Evolutionary conservation across 805 yeast genomes (phyloP).

Genomic region (Spathaspora arborariae): DNA sequence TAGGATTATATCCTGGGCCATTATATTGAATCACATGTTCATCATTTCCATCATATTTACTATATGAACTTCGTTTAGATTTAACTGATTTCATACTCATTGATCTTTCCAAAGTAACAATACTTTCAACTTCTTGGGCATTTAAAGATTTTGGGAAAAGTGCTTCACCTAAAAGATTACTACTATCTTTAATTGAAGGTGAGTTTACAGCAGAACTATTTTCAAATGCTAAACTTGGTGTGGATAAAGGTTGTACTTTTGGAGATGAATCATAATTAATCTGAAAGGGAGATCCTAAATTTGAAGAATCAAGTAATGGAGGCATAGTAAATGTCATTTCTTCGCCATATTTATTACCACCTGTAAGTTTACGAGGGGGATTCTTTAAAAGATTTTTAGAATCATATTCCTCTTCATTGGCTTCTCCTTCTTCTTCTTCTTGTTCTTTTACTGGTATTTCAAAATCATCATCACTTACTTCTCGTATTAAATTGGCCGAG

Average conservation of each 20-base stretch:
- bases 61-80: constrained; percentile 35
- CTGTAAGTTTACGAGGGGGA: constrained; percentile 23
- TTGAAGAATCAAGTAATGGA: constrained; percentile 6
- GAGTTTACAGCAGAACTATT: not conserved
- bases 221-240: not conserved
- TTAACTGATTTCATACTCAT: constrained; percentile 53
- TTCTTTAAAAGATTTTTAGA: constrained; percentile 17
- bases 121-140: constrained; percentile 68
- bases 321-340: constrained; percentile 21
- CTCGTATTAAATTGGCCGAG: constrained; percentile 24
- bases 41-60: constrained; percentile 38
- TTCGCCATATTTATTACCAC: constrained; percentile 17
- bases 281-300: constrained; percentile 33
- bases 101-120: constrained; percentile 67
- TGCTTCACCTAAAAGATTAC: constrained; percentile 41
- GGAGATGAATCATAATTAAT: constrained; percentile 9
- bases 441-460: not conserved
- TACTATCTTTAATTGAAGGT: too few relatives aligned
- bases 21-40: constrained; percentile 32
- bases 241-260: not conserved
- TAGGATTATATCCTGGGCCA: constrained; percentile 16
- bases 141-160: constrained; percentile 69
- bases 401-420: constrained; percentile 9
- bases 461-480: constrained; percentile 23
- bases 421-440: not conserved